Evolutionary conservation across 257 asterid genomes (phyloP).

Genomic region (Fraxinus cuspidata): DNA sequence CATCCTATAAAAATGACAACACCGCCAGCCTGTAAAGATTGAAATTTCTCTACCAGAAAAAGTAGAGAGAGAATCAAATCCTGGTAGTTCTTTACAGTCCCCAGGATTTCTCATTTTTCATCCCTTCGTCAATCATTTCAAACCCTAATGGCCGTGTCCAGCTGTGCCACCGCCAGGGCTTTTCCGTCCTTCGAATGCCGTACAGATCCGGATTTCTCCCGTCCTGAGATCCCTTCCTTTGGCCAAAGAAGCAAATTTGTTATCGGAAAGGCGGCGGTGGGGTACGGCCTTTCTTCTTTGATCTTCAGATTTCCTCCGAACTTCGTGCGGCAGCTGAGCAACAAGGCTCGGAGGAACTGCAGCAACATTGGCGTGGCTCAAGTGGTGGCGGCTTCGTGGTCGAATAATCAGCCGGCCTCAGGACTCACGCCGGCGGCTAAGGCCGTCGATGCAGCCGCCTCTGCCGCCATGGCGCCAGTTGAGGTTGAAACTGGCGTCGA

Average conservation of each 20-base stretch:
- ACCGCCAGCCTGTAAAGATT: not conserved
- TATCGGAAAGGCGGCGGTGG: slow-evolving; percentile 5
- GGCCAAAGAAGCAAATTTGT: slow-evolving; percentile 31
- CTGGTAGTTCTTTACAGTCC: not conserved
- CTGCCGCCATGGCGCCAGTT: slow-evolving; percentile 48
- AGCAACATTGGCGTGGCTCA: slow-evolving; percentile 98
- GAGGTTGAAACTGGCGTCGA: slow-evolving; percentile 32
- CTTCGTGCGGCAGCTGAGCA: slow-evolving; percentile 94
- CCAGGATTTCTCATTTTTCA: not conserved
- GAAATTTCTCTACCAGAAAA: not conserved
- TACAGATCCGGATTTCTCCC: slow-evolving; percentile 69
- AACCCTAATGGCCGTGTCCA: slow-evolving; percentile 68
- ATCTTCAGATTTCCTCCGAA: slow-evolving; percentile 89
- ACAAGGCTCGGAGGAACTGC: slow-evolving; percentile 90
- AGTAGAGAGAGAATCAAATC: not conserved
- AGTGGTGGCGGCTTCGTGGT: slow-evolving; percentile 96
- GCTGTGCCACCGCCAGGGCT: slow-evolving; percentile 44
- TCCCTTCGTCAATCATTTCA: slow-evolving; percentile 3
- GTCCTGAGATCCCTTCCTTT: slow-evolving; percentile 47
- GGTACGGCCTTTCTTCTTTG: slow-evolving; percentile 54
- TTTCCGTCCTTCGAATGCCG: slow-evolving; percentile 83
- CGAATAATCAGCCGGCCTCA: slow-evolving; percentile 48
- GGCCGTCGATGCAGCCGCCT: slow-evolving; percentile 60
- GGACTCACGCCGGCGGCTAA: slow-evolving; percentile 51
- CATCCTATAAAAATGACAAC: not conserved